Evolutionary conservation across 2,329 filamentous ascomycete species (phyloP).

Genomic region (Mariannaea sp.): DNA sequence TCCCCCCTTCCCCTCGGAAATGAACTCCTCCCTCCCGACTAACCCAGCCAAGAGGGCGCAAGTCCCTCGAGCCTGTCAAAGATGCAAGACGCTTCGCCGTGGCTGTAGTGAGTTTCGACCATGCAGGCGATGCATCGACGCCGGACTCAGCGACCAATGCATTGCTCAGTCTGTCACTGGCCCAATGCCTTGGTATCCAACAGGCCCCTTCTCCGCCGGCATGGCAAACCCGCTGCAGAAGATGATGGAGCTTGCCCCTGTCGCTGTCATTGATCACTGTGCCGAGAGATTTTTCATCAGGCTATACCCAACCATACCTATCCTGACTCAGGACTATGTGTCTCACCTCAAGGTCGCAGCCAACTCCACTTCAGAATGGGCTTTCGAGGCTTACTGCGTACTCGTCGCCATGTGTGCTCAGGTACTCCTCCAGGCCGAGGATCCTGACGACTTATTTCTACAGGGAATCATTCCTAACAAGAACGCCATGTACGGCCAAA

Average conservation of each 20-base stretch:
- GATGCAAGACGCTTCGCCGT: conserved; percentile 50
- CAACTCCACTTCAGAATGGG: conserved; percentile 32
- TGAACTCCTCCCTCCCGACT: not conserved
- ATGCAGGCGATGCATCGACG: conserved; percentile 49
- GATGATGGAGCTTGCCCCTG: conserved; percentile 43
- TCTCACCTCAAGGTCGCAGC: conserved; percentile 35
- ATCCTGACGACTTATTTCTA: conserved; percentile 40
- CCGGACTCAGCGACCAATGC: conserved; percentile 49
- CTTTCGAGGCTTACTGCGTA: conserved; percentile 44
- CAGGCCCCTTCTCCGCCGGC: not conserved
- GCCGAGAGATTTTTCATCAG: conserved; percentile 46
- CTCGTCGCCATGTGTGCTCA: conserved; percentile 48
- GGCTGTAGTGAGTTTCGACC: conserved; percentile 52
- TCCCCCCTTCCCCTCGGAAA: too few relatives aligned
- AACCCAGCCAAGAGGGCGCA: conserved; percentile 44
- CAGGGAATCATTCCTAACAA: conserved; percentile 43
- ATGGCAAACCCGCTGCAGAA: conserved; percentile 27
- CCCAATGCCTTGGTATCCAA: conserved; percentile 14
- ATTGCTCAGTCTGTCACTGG: conserved; percentile 26
- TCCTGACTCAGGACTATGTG: conserved; percentile 47
- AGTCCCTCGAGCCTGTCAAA: conserved; percentile 50
- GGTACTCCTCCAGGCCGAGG: conserved; percentile 49
- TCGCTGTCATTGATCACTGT: conserved; percentile 45
- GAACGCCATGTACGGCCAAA: conserved; percentile 45
- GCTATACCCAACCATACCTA: conserved; percentile 50